Conservation (phyloP, 2,329 filamentous ascomycete genomes). For the Colletotrichum sp. region DNA sequence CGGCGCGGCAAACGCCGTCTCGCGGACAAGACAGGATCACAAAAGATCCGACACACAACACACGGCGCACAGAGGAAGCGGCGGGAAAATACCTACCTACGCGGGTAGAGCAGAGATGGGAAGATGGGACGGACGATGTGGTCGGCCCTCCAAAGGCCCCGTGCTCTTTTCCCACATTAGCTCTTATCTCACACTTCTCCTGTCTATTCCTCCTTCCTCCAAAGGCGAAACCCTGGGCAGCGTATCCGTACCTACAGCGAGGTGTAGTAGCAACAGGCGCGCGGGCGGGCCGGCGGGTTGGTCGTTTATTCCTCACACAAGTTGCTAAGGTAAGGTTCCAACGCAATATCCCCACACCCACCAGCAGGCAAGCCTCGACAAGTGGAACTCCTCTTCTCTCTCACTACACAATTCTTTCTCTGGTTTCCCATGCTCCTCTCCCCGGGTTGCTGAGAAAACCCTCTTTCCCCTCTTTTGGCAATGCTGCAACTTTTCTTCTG, state of each 20-base stretch:
- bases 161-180: not conserved
- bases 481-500: not conserved
- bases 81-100: not conserved
- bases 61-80: not conserved
- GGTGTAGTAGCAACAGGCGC: not conserved
- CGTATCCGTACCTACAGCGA: not conserved
- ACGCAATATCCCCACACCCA: slow-evolving; percentile 22
- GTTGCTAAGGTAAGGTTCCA: not conserved
- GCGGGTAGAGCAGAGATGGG: not conserved
- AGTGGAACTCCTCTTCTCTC: slow-evolving; percentile 13
- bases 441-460: not conserved
- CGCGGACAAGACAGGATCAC: not conserved
- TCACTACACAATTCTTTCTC: slow-evolving; percentile 21
- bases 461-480: not conserved
- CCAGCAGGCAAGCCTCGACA: slow-evolving; percentile 19
- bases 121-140: not conserved
- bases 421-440: not conserved
- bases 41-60: not conserved
- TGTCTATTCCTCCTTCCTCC: not conserved
- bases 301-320: slow-evolving; percentile 14
- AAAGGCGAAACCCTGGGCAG: not conserved
- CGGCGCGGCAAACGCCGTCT: not conserved
- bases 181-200: not conserved
- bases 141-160: not conserved
- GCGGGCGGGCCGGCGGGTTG: not conserved